Evolutionary conservation across 2,329 filamentous ascomycete species (phyloP), one percentile per base, ranked within the genome.

Genomic region (Bipolaris oryzae): DNA sequence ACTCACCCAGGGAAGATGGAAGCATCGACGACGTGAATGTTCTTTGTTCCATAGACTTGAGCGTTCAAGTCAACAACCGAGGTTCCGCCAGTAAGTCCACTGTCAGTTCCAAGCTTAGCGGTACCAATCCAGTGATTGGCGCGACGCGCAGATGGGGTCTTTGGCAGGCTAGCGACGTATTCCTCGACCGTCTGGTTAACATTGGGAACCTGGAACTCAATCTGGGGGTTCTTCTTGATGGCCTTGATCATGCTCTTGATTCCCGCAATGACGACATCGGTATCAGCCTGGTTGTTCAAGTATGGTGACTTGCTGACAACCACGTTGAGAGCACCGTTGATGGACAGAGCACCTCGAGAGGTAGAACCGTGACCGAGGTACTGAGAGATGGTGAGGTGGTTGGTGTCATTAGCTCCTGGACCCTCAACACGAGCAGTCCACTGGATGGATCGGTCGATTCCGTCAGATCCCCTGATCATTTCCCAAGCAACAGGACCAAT

Each of bases 401-500:
- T 50, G n/a, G 73, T 76, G 61, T 76, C 74, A 35, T 71, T 73
- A 35, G 73, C 68, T 50, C 78, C 81, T 43, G 81, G 78, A 37
- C 82, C 81, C 61, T 89, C 86, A 23, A 88, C 85, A 61, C 87
- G 82, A 41, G 86, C 82, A 9, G 87, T 89, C 80, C 85, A 89
- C 69, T 89, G 87, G 16, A 89, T 77, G 64, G 88, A 84, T 44
- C 87, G 82, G 7, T 83, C 81, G 53, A 87, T 82, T 23, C 85
- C 85, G 63, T 90, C 87, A 7, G 74, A 68, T 21, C 79, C 79
- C 54, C 73, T 72, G 67, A 88, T 82, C 58, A 86, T 81, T 60
- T 88, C 85, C 80, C 82, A 87, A 71, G 82, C 84, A 74, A 87
- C 79, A 21, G 86, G 82, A 0, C 85, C 85, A 53, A 89, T 87